Base-by-base conservation (phyloP, 495 filamentous ascomycete genomes). In the Penicillium salamii region DNA sequence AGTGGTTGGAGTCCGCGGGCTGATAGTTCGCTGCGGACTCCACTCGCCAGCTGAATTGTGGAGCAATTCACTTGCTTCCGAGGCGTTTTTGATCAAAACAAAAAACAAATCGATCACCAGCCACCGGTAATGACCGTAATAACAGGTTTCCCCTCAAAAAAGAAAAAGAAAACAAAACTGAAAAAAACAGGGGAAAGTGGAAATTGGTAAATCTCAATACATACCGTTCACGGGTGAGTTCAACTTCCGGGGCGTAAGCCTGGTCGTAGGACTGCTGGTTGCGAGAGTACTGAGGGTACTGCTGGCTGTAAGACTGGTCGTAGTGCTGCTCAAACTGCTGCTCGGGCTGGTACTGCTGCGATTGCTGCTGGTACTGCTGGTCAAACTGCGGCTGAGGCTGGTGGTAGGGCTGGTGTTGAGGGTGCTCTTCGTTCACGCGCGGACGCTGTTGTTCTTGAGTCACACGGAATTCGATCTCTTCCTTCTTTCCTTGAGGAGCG, bases 381-480 rank as follows among this genome's bases (percentile, higher is more conserved):
- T 20, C 4, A 26, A 8, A 8, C 23, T 26, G 12, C 15, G 28
- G 35, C 20, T 26, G 18, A 20, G 31, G 11, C 44, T 54, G 37
- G 26, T 32, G 43, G 21, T 38, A 40, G 26, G 23, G 4, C 29
- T 38, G 45, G 26, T 38, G 20, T 49, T 40, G 52, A 73, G 82
- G 71, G 67, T 75, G 72, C 62, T 87, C 83, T 74, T 69, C 69
- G 70, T 79, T 79, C 44, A 50, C 15, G 54, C 38, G 52, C 74
- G 83, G 70, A 66, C 76, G 72, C 63, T 87, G 82, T 70, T 87
- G 82, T 70, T 85, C 80, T 75, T 83, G 72, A 70, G 83, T 76
- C 66, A 26, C 23, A 26, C 76, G 80, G 70, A 89, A 76, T 64
- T 80, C 85, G 77, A 89, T 78, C 77, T 95, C 87, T 82, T 92